Evolutionary conservation across 2,329 filamentous ascomycete species (phyloP).

Genomic region (Madurella mycetomatis): DNA sequence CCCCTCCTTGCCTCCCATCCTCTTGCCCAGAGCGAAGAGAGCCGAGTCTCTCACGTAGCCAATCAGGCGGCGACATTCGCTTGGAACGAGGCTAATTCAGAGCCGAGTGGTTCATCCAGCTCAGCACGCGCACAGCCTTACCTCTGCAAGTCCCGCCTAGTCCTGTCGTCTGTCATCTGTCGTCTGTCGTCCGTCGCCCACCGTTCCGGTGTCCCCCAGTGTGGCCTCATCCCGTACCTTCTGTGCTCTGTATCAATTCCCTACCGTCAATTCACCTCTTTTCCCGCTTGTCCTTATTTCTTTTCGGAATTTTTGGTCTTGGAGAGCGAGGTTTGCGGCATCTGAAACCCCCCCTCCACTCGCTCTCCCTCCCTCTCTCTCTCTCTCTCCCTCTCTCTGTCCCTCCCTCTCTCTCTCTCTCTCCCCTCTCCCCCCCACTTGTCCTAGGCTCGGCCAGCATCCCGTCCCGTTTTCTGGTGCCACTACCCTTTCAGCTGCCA

Average conservation of each 20-base stretch:
- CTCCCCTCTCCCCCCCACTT: too few relatives aligned
- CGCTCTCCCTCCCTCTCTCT: neutral
- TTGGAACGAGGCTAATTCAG: slow-evolving; percentile 28
- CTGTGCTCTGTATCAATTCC: slow-evolving; percentile 2
- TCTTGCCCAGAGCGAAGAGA: slow-evolving; percentile 8
- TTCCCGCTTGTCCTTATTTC: neutral
- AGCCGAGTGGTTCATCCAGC: slow-evolving; percentile 25
- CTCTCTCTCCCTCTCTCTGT: too few relatives aligned
- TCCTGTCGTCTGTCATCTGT: too few relatives aligned
- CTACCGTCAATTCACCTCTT: slow-evolving; percentile 8
- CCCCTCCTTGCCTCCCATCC: slow-evolving; percentile 10
- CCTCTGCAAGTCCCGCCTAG: slow-evolving; percentile 18
- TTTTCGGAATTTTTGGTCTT: neutral
- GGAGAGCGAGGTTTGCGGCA: neutral
- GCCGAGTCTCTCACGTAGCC: slow-evolving; percentile 11
- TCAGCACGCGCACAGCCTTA: slow-evolving; percentile 29
- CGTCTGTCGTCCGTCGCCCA: neutral
- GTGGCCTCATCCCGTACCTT: slow-evolving; percentile 7
- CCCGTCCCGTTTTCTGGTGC: neutral
- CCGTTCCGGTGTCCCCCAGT: neutral
- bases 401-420: too few relatives aligned
- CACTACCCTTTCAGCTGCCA: neutral
- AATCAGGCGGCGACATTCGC: slow-evolving; percentile 13
- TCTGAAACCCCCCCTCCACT: neutral
- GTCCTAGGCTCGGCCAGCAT: neutral